Base-by-base conservation (phyloP, 495 filamentous ascomycete species). In the Annulohypoxylon bovei region DNA sequence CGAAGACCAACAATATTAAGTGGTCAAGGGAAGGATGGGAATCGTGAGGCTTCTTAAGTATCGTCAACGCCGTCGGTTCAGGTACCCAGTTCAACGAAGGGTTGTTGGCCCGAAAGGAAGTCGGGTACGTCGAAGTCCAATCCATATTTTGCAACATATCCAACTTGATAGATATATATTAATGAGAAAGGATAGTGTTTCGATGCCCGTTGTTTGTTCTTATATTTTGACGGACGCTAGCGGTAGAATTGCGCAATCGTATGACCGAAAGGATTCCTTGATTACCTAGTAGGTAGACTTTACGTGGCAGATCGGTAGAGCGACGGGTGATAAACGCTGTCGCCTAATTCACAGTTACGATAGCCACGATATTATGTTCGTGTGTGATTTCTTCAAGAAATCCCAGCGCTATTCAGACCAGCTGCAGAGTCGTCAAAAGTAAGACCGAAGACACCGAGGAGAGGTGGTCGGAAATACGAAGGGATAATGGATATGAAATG, bases 1-100 rank as follows among this genome's bases (percentile, higher is more conserved):
- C 96, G 75, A 97, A 97, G 63, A 99, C 94, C 37, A 99, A 88
- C 6, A 97, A 85, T 27, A 92, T 81, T 27, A 99, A 84, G 71
- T 94, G 88, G 58, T 86, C 84, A 64, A 98, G 86, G 22, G 92
- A 84, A 1, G 86, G 85, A 68, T 88, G 85, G 9, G 84, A 78
- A 6, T 84, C 80, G 63, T 84, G 81, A 30, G 78, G 70, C 27
- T 78, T 68, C 25, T 60, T 55, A 8, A 73, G 65, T 25, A 79
- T 61, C 16, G 65, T 62, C 68, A 82, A 65, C 12, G 75, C 50
- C 35, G 77, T 73, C 46, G 75, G 40, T 56, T 73, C 76, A 64
- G 81, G 71, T 11, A 78, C 52, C 67, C 65, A 75, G 39, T 73
- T 72, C 66, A 78, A 59, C 68, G 79, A 81, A 81, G 76, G 77